Evolutionary conservation across 768 basidiomycete species (phyloP).

Genomic region (Mycena alexandri): DNA sequence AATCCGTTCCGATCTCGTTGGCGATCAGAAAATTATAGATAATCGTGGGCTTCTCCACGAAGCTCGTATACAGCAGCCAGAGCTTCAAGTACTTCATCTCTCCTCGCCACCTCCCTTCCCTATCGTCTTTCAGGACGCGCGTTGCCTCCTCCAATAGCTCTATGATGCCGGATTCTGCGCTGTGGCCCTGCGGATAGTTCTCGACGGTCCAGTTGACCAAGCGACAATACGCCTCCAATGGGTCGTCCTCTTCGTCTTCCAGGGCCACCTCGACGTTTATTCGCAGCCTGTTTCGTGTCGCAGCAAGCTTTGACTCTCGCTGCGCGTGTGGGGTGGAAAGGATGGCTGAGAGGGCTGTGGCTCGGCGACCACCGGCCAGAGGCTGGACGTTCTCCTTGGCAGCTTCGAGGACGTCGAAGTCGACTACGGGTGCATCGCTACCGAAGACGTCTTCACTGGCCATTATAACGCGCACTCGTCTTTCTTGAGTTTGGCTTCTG

Average conservation of each 20-base stretch:
- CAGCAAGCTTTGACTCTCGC: constrained; percentile 76
- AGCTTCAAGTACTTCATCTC: constrained; percentile 92
- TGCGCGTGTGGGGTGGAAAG: constrained; percentile 83
- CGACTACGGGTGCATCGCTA: constrained; percentile 62
- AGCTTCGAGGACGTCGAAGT: constrained; percentile 85
- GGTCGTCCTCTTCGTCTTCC: constrained; percentile 87
- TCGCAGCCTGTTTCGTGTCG: constrained; percentile 74
- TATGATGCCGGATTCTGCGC: constrained; percentile 89
- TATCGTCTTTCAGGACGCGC: constrained; percentile 81
- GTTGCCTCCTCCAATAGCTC: constrained; percentile 95
- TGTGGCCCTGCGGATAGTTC: constrained; percentile 94
- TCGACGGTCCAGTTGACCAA: constrained; percentile 95
- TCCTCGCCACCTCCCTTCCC: constrained; percentile 78
- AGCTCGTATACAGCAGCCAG: constrained; percentile 94
- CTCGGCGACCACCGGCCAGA: constrained; percentile 81
- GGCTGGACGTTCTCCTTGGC: constrained; percentile 92
- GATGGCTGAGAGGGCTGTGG: constrained; percentile 80
- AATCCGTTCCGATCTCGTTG: constrained; percentile 89
- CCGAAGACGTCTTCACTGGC: constrained; percentile 54
- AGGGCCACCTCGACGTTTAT: constrained; percentile 80
- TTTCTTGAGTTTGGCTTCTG: too few relatives aligned
- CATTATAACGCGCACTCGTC: too few relatives aligned
- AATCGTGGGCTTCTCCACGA: constrained; percentile 89
- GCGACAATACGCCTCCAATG: constrained; percentile 86
- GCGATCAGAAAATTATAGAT: constrained; percentile 92